Evolutionary conservation across 345 rosid genomes (phyloP), one percentile per base, ranked within the genome.

Genomic region (Brassica carinata): DNA sequence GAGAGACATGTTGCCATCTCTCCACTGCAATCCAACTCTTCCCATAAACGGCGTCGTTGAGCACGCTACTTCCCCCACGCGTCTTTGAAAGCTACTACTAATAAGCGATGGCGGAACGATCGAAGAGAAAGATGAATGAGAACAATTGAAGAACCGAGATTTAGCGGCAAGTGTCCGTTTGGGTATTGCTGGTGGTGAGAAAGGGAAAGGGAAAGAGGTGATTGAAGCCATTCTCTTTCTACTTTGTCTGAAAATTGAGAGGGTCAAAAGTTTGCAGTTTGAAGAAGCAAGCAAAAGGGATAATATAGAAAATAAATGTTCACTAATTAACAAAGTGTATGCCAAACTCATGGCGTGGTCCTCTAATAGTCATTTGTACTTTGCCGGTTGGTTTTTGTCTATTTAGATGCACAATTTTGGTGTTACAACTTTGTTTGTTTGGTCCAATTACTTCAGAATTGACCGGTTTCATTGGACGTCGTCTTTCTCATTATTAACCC

Each of bases 1-100:
- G 73, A 87, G 26, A 23, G 92, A 91, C 81, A 80, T 84, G 58
- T 91, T 91, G n/a, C 98, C 98, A 79, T 88, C 89, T 80, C 95
- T 87, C 78, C 88, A 84, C 63, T 88, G 94, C 33, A 62, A 86
- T 51, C 97, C 99, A 14, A 88, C 93, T 79, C 93, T 89, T 9
- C 99, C 92, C 13, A 85, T 78, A 83, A 89, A 90, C 82, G 91
- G 82, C 18, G 94, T 74, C 71, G 97, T 87, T 6, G 94, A 90
- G 83, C 96, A 90, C 3, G 97, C 87, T 23, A 78, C 81, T 5
- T 86, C 87, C 45, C 78, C 77, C 29, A 57, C 64, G 48, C 55
- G n/a, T 58, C 71, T 77, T 51, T 58, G 71, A 57, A 10, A 75
- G 19, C n/a, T 51, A 80, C 73, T 36, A 36, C 8, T 2, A 29